phyloP scores from a whole-genome alignment of 2,329 filamentous ascomycete genomes.

The Stagonosporopsis rhizophila region DNA sequence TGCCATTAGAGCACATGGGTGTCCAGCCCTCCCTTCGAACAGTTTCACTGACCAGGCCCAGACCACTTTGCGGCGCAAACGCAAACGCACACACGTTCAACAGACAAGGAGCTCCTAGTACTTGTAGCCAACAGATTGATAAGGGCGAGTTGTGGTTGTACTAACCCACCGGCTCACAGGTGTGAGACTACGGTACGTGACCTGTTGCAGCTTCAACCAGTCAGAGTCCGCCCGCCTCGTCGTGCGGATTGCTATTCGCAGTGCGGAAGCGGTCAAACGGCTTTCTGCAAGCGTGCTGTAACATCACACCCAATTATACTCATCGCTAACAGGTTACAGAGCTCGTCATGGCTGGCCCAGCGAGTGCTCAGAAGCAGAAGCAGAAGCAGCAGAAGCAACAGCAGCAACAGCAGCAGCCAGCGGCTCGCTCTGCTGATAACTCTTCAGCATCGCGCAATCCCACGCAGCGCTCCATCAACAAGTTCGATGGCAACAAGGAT shows the following conservation, averaged over 20 bases:
- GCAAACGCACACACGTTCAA: conserved; percentile 15
- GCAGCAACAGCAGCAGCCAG: conserved; percentile 10
- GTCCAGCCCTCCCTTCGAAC: conserved; percentile 15
- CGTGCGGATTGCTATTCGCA: background rate
- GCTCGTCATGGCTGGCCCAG: conserved; percentile 47
- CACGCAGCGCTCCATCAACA: conserved; percentile 38
- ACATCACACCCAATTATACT: conserved; percentile 2
- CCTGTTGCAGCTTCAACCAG: background rate
- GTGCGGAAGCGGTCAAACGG: conserved; percentile 3
- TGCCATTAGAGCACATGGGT: conserved; percentile 14
- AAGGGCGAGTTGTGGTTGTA: no score
- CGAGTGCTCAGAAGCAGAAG: conserved; percentile 42
- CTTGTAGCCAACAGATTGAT: no score
- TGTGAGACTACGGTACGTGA: conserved; percentile 26
- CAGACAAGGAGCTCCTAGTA: no score
- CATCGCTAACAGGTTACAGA: conserved; percentile 31
- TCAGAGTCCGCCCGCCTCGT: background rate
- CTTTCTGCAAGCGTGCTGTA: background rate
- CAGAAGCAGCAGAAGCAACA: conserved; percentile 18
- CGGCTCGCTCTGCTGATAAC: conserved; percentile 34
- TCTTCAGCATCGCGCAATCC: conserved; percentile 35
- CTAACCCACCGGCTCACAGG: conserved; percentile 1
- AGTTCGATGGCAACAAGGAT: conserved; percentile 47
- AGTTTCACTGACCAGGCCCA: conserved; percentile 22
- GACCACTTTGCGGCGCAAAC: conserved; percentile 17